phyloP scores from a whole-genome alignment of 108 stramenopile genomes.

The Conticribra guillardii region DNA sequence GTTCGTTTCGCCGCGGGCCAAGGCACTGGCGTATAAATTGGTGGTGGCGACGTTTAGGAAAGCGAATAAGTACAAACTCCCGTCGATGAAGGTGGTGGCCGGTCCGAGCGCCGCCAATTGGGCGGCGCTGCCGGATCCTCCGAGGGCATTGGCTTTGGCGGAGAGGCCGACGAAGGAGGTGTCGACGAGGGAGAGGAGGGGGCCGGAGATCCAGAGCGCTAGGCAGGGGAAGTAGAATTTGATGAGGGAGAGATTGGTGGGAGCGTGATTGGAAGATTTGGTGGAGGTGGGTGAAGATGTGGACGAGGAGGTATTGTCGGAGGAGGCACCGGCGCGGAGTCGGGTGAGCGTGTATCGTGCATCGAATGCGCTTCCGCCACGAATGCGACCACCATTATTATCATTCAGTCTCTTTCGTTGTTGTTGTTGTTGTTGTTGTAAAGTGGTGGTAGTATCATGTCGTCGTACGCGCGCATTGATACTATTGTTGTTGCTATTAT shows the following conservation, averaged over 20 bases:
- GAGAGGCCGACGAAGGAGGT: constrained; percentile 85
- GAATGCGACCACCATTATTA: neutral
- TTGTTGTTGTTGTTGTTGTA: neutral
- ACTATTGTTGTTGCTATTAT: no score
- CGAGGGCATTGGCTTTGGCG: constrained; percentile 46
- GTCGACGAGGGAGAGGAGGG: constrained; percentile 81
- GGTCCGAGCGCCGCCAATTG: constrained; percentile 66
- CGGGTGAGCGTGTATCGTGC: no score
- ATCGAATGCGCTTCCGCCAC: neutral
- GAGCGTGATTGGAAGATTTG: no score
- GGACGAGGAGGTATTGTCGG: neutral
- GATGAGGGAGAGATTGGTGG: constrained; percentile 55
- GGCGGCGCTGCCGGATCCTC: constrained; percentile 54
- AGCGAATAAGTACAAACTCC: constrained; percentile 84
- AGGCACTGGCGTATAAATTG: constrained; percentile 80
- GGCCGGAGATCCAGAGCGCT: constrained; percentile 83
- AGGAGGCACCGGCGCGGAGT: constrained; percentile 3
- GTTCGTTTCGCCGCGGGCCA: constrained; percentile 39
- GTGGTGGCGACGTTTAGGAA: constrained; percentile 92
- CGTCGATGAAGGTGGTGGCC: constrained; percentile 88
- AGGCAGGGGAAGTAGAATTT: constrained; percentile 86
- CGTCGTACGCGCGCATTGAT: no score
- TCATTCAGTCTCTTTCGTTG: neutral
- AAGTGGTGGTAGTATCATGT: neutral
- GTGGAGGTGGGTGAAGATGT: constrained; percentile 38